Percentiles rank a stretch among this genome's conserved stretches.
phyloP scores from a whole-genome alignment of 2,329 filamentous ascomycete genomes.

The Neofusicoccum laricinum region DNA sequence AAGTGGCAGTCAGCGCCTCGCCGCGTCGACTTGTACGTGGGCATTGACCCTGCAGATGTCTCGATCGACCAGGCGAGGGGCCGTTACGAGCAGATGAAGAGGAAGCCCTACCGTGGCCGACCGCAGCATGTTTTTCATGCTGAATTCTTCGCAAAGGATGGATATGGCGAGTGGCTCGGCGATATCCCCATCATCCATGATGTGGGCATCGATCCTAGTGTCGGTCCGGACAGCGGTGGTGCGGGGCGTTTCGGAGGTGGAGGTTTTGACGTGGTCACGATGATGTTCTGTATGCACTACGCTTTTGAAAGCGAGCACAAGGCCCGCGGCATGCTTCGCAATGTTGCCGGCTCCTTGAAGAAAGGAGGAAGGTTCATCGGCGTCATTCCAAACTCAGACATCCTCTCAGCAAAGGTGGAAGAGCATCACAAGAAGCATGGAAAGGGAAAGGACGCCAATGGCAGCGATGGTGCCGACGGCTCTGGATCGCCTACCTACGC shows the following conservation, averaged over 20 bases:
- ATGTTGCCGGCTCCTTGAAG: slow-evolving; percentile 84
- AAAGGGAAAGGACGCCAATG: slow-evolving; percentile 32
- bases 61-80: slow-evolving; percentile 88
- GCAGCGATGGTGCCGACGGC: slow-evolving; percentile 30
- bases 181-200: slow-evolving; percentile 78
- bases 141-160: slow-evolving; percentile 88
- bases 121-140: slow-evolving; percentile 69
- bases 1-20: slow-evolving; percentile 98
- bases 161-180: slow-evolving; percentile 79
- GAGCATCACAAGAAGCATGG: slow-evolving; percentile 63
- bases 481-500: background rate
- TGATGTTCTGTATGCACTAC: slow-evolving; percentile 99
- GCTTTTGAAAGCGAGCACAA: slow-evolving; percentile 92
- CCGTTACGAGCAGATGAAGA: slow-evolving; percentile 72
- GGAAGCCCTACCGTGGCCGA: slow-evolving; percentile 50
- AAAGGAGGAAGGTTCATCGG: slow-evolving; percentile 94
- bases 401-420: slow-evolving; percentile 76
- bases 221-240: slow-evolving; percentile 54
- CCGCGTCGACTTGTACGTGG: slow-evolving; percentile 86
- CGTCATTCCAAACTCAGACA: slow-evolving; percentile 94
- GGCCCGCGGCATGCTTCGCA: slow-evolving; percentile 86
- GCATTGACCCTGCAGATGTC: slow-evolving; percentile 87
- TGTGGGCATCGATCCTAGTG: slow-evolving; percentile 80
- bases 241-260: slow-evolving; percentile 69
- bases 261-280: slow-evolving; percentile 87